phyloP scores from a whole-genome alignment of 2,329 filamentous ascomycete species.

The Cladophialophora exuberans region DNA sequence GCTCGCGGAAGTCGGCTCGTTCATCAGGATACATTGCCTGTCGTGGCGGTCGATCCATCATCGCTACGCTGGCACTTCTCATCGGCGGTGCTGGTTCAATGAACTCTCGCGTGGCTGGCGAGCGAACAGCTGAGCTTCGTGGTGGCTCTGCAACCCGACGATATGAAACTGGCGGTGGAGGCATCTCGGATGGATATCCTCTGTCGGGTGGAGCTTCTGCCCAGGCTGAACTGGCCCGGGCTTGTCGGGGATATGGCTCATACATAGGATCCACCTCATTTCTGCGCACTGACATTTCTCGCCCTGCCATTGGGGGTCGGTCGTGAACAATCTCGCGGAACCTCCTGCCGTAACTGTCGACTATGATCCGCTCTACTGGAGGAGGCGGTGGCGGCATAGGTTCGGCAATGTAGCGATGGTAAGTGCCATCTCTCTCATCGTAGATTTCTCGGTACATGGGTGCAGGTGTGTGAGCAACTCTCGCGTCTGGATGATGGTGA shows the following conservation, averaged over 20 bases:
- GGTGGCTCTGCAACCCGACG: conserved; percentile 44
- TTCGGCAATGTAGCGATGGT: conserved; percentile 43
- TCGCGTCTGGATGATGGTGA: conserved; percentile 48
- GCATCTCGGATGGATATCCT: conserved; percentile 50
- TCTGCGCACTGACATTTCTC: conserved; percentile 30
- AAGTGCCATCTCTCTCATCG: conserved; percentile 47
- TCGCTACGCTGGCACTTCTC: conserved; percentile 44
- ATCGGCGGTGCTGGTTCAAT: conserved; percentile 39
- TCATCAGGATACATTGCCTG: conserved; percentile 63
- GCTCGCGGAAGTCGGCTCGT: conserved; percentile 61
- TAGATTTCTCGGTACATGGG: conserved; percentile 46
- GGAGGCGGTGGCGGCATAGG: conserved; percentile 50
- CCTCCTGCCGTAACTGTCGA: conserved; percentile 82
- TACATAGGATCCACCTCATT: conserved; percentile 26
- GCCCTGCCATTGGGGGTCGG: conserved; percentile 38
- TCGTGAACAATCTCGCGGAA: conserved; percentile 65
- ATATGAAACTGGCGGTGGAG: conserved; percentile 46
- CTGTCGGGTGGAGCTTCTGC: conserved; percentile 46
- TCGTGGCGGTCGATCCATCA: conserved; percentile 45
- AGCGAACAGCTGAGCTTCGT: conserved; percentile 32
- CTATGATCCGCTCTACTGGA: conserved; percentile 68
- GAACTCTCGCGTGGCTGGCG: conserved; percentile 21
- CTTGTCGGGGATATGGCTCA: conserved; percentile 26
- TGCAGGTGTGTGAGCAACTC: conserved; percentile 43
- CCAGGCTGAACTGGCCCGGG: conserved; percentile 45